phyloP scores from a whole-genome alignment of 2,329 filamentous ascomycete species.

The Truncatella angustata region DNA sequence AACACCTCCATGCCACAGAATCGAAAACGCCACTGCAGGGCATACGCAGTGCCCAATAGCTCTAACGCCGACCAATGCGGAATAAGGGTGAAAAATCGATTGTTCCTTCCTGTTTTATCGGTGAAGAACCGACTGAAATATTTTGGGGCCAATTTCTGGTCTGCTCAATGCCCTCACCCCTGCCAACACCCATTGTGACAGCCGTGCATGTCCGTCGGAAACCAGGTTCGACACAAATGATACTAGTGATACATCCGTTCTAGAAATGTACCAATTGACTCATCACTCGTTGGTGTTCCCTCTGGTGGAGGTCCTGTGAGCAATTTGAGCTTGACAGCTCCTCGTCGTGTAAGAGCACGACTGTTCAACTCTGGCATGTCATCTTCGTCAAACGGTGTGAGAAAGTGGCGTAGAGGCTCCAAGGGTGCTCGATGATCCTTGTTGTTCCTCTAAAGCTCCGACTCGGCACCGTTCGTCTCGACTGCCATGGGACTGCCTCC shows the following conservation, averaged over 20 bases:
- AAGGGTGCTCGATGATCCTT: background rate
- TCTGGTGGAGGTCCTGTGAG: background rate
- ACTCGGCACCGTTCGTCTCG: constrained; percentile 56
- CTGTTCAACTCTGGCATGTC: background rate
- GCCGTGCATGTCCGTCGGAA: too few species aligned
- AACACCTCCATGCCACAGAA: background rate
- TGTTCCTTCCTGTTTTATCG: background rate
- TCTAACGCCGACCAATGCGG: background rate
- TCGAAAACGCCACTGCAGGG: background rate
- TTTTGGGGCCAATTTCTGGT: too few species aligned
- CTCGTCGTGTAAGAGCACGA: background rate
- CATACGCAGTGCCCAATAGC: background rate
- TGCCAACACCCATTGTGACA: too few species aligned
- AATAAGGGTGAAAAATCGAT: background rate
- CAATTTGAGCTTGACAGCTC: background rate
- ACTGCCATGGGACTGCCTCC: constrained; percentile 58
- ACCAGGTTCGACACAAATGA: too few species aligned
- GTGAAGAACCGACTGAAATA: too few species aligned
- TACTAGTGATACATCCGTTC: too few species aligned
- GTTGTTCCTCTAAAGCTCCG: constrained; percentile 42
- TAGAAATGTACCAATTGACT: background rate
- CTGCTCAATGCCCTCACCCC: too few species aligned
- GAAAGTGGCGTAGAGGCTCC: background rate
- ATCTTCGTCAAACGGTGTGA: background rate
- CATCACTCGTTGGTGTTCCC: background rate